Evolutionary conservation across 108 stramenopile genomes (phyloP), one percentile per base, ranked within the genome.

Genomic region (Parietichytrium sp.): DNA sequence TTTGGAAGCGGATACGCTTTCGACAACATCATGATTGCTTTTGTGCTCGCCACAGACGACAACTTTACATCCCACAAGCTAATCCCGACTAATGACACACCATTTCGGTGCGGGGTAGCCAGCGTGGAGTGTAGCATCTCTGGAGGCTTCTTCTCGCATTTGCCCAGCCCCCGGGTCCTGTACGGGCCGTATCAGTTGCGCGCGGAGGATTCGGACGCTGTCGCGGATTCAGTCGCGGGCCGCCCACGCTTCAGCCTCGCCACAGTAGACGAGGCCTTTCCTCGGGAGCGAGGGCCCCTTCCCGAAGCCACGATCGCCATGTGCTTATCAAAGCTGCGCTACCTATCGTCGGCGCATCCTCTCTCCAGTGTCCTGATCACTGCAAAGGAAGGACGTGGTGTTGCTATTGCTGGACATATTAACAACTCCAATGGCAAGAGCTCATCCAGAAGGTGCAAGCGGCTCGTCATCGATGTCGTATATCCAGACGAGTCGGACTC

Each of bases 51-150:
- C 8, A 82, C 80, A 0, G 89, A 89, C 79, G 87, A 87, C 53
- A 30, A 49, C 3, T 89, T 86, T 36, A 81, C 51, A 0, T 36
- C 61, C 25, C 84, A 49, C 49, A 87, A 88, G 52, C 52, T 86
- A 4, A 31, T 79, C 6, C 87, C 89, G 3, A 86, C 87, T 27
- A 89, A 88, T 53, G 83, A 79, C 7, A 6, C 52, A 8, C 83
- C 81, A 3, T 23, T 55, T 15, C 50, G 84, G 72, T 85, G 83
- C 51, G 89, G 89, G 4, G 84, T 87, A 6, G 83, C 85, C 7
- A 83, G 84, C 48, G 89, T 89, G 0, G 89, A 89, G 80, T 89
- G 89, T 53, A 86, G 85, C 52, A 54, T 87, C 26, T 51, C 81
- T 0, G 89, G 89, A 16, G 72, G 26, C 3, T 89, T 89, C 48